Evolutionary conservation across 352 stramenopile genomes (phyloP).

Genomic region (Globisporangium solare): DNA sequence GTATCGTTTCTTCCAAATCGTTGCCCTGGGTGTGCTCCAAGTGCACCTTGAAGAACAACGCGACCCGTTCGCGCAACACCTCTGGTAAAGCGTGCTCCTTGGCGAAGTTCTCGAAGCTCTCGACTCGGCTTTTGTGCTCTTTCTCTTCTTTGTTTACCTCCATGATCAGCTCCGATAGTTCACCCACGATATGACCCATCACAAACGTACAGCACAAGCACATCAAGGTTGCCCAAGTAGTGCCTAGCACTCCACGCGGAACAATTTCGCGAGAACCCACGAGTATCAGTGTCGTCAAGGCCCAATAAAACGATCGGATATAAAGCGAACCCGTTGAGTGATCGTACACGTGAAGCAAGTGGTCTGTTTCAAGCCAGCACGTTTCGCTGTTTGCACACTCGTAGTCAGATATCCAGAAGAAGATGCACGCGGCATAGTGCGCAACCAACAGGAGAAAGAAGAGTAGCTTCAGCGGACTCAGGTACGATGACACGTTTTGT

Average conservation of each 20-base stretch:
- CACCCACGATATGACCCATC: constrained; percentile 68
- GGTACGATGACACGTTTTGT: constrained; percentile 59
- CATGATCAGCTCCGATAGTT: constrained; percentile 71
- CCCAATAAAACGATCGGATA: constrained; percentile 68
- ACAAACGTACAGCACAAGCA: constrained; percentile 72
- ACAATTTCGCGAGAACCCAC: constrained; percentile 59
- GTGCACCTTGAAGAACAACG: constrained; percentile 58
- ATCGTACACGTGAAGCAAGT: constrained; percentile 57
- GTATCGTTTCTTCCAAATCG: constrained; percentile 40
- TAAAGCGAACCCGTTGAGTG: constrained; percentile 47
- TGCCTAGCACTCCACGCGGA: constrained; percentile 31
- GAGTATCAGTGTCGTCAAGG: constrained; percentile 54
- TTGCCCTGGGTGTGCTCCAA: constrained; percentile 44
- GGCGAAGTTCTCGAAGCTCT: constrained; percentile 73
- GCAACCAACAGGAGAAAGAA: constrained; percentile 61
- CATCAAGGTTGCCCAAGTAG: constrained; percentile 48
- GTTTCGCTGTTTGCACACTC: constrained; percentile 33
- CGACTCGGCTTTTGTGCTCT: constrained; percentile 59
- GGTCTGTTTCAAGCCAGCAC: constrained; percentile 62
- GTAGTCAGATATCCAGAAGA: constrained; percentile 61
- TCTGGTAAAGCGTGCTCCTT: constrained; percentile 52
- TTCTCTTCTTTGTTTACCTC: constrained; percentile 71
- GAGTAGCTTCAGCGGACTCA: constrained; percentile 62
- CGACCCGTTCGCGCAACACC: constrained; percentile 41
- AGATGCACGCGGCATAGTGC: constrained; percentile 64